These are phyloP conservation scores for Somion occarium DNA, from an alignment of 1,284 basidiomycete species.

Conservation along the genomic window DNA sequence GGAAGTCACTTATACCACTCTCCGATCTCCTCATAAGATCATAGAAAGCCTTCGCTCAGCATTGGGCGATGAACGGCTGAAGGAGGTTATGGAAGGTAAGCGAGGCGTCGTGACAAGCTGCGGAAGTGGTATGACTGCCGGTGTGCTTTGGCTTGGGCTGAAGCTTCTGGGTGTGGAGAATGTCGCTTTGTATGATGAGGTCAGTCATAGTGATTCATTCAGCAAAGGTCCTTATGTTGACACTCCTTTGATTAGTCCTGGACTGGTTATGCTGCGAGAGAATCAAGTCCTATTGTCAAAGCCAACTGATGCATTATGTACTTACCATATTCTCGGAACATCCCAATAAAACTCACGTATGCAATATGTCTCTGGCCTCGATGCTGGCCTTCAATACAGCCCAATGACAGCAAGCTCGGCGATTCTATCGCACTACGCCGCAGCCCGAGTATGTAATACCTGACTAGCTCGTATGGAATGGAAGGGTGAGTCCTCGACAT, in stretches of 20 bases:
- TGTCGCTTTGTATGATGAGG: constrained; percentile 82
- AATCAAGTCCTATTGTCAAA: constrained; percentile 60
- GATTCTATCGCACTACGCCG: too few species aligned
- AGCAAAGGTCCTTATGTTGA: constrained; percentile 10
- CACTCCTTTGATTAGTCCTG: constrained; percentile 52
- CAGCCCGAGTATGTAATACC: too few species aligned
- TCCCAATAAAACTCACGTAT: too few species aligned
- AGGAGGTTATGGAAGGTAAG: constrained; percentile 54
- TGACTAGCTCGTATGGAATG: too few species aligned
- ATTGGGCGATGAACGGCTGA: constrained; percentile 52
- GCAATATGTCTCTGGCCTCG: too few species aligned
- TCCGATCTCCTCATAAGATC: constrained; percentile 55
- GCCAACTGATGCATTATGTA: constrained; percentile 8
- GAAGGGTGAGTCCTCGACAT: too few species aligned
- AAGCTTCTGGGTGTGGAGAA: constrained; percentile 57
- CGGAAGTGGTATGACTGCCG: constrained; percentile 97
- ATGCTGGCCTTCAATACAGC: too few species aligned
- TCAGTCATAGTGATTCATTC: constrained; percentile 29
- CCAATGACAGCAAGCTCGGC: too few species aligned
- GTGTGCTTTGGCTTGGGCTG: constrained; percentile 85
- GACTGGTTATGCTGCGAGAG: constrained; percentile 74
- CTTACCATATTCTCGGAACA: too few species aligned
- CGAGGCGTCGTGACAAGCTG: constrained; percentile 68
- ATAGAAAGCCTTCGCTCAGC: constrained; percentile 53
- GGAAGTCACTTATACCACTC: constrained; percentile 52